Evolutionary conservation across 768 basidiomycete genomes (phyloP).

Genomic region (Pleurotus sapidus): DNA sequence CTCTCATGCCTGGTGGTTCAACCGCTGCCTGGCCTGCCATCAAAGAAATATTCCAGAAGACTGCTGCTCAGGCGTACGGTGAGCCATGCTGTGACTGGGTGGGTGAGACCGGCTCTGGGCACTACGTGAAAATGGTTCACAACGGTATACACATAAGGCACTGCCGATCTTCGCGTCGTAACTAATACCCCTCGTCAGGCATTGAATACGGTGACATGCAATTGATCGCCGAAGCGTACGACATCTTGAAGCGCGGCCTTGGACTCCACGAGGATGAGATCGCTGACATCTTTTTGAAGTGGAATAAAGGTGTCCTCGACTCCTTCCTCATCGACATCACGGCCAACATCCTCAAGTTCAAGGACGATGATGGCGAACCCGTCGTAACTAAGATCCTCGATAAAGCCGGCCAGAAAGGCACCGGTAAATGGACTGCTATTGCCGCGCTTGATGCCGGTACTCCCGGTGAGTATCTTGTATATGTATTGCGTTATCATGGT

Average conservation of each 20-base stretch:
- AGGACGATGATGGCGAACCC: slow-evolving; percentile 91
- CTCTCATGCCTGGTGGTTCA: slow-evolving; percentile 98
- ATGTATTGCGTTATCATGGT: slow-evolving; percentile 10
- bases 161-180: background rate
- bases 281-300: slow-evolving; percentile 87
- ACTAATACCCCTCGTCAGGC: slow-evolving; percentile 45
- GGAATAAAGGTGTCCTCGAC: slow-evolving; percentile 99
- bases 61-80: slow-evolving; percentile 91
- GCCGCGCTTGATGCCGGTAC: slow-evolving; percentile 92
- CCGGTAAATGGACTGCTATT: slow-evolving; percentile 99
- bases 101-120: slow-evolving; percentile 90
- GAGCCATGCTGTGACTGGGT: slow-evolving; percentile 99
- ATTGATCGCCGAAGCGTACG: slow-evolving; percentile 97
- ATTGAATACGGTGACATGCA: slow-evolving; percentile 99
- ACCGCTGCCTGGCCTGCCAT: slow-evolving; percentile 93
- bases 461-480: slow-evolving; percentile 50
- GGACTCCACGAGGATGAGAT: slow-evolving; percentile 86
- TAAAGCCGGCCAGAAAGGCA: slow-evolving; percentile 97
- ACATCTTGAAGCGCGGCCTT: slow-evolving; percentile 96
- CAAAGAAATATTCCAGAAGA: slow-evolving; percentile 98
- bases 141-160: slow-evolving; percentile 51
- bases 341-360: slow-evolving; percentile 93
- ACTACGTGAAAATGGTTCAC: slow-evolving; percentile 99
- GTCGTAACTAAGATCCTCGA: slow-evolving; percentile 95
- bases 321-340: slow-evolving; percentile 99